Evolutionary conservation across 2,329 filamentous ascomycete genomes (phyloP).

Genomic region (Colletotrichum tamarilloi): DNA sequence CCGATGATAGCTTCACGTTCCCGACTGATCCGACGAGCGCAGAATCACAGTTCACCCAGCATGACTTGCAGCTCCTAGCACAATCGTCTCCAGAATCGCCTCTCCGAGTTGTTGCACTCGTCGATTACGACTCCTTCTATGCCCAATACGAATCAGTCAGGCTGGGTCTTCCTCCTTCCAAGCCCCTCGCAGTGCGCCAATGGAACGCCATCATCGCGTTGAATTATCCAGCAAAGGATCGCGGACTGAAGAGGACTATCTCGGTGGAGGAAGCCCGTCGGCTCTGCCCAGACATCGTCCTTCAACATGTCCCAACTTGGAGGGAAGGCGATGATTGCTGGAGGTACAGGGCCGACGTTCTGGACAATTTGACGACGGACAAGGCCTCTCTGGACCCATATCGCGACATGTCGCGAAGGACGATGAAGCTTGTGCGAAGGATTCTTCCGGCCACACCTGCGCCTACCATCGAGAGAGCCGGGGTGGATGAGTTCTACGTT

Average conservation of each 20-base stretch:
- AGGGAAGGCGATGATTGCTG: conserved; percentile 9
- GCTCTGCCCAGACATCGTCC: conserved; percentile 64
- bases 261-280: neutral
- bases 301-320: conserved; percentile 73
- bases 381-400: conserved; percentile 14
- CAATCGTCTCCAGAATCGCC: neutral
- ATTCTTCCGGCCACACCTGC: conserved; percentile 73
- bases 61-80: neutral
- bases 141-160: conserved; percentile 88
- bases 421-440: neutral
- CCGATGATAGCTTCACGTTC: neutral
- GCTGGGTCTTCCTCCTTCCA: conserved; percentile 47
- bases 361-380: conserved; percentile 11
- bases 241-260: neutral
- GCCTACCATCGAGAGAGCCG: conserved; percentile 71
- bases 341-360: conserved; percentile 7
- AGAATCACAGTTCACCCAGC: neutral
- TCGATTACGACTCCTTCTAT: conserved; percentile 98
- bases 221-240: conserved; percentile 5
- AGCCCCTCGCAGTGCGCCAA: conserved; percentile 16
- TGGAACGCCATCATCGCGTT: conserved; percentile 25
- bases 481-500: neutral
- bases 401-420: neutral
- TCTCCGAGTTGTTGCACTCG: conserved; percentile 73
- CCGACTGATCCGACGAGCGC: neutral